phyloP scores from a whole-genome alignment of 2,329 filamentous ascomycete species.

The Pseudogymnoascus sp. region DNA sequence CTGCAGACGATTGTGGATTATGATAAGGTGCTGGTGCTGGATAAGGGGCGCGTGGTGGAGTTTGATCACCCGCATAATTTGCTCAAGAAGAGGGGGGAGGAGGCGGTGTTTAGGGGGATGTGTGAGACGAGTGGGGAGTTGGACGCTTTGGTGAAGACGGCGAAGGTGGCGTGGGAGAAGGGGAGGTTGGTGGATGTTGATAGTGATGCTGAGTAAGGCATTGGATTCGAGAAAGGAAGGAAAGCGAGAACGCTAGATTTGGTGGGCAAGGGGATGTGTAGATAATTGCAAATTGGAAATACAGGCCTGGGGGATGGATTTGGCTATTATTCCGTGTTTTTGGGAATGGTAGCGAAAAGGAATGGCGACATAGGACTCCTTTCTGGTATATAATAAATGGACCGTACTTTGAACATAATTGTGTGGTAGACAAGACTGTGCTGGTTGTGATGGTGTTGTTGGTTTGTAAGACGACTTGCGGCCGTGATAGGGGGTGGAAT shows the following conservation, averaged over 20 bases:
- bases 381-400: constrained; percentile 7
- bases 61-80: constrained; percentile 85
- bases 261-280: not conserved
- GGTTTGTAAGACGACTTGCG: no score
- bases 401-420: not conserved
- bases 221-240: not conserved
- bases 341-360: not conserved
- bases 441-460: not conserved
- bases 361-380: not conserved
- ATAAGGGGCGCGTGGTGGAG: constrained; percentile 81
- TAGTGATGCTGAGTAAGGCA: not conserved
- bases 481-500: no score
- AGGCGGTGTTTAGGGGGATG: constrained; percentile 53
- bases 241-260: not conserved
- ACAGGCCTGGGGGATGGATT: not conserved
- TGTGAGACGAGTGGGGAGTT: constrained; percentile 62
- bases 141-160: constrained; percentile 48
- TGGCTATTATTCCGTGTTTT: constrained; percentile 5
- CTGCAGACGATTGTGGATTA: constrained; percentile 97
- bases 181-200: constrained; percentile 34
- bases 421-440: not conserved
- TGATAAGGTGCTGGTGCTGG: constrained; percentile 91
- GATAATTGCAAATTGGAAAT: not conserved
- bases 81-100: constrained; percentile 46
- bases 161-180: constrained; percentile 39